Evolutionary conservation across 257 asterid species (phyloP), one percentile per base, ranked within the genome.

Genomic region (Ocimum tenuiflorum): DNA sequence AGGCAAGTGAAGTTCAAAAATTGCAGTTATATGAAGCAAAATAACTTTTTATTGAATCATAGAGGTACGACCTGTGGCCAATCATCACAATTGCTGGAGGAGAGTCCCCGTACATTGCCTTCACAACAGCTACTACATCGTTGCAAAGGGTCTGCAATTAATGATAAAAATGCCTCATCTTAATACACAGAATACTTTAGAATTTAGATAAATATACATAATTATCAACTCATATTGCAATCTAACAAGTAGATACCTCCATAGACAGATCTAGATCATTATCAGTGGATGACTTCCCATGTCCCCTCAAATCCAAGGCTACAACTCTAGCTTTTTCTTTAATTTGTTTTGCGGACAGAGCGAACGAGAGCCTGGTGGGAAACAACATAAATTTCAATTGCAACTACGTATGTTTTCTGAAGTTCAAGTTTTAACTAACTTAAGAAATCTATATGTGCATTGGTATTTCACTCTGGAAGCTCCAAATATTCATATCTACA

Each of bases 291-390:
- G 99, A 81, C 74, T 90, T 94, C 63, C 99, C 99, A 69, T 94
- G 99, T 70, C 97, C 98, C 77, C 98, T 86, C 70, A 92, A 70
- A 82, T 92, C 98, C 94, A 92, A 65, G 56, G 97, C 96, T 48
- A 89, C 86, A 31, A 89, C 79, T 60, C 85, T 84, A 75, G 83
- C 87, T 63, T 84, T 87, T 76, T 84, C 94, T 80, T 92, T 92
- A 52, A 92, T 80, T 80, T 70, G 88, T 57, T 81, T 76, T 39
- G 96, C 95, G 49, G 91, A 76, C 35, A 89, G 70, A 67, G 98
- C 88, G 63, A 85, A 92, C 51, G 98, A 92, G 35, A 92, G 96
- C 87, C 97, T 92, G 86, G 42, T 56, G 46, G 29, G 61, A 48
- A 53, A 60, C 8, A 50, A 64, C 12, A 72, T 17, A 71, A 51